Base-by-base conservation (phyloP, 2,329 filamentous ascomycete genomes). In the Sarocladium oryzae region DNA sequence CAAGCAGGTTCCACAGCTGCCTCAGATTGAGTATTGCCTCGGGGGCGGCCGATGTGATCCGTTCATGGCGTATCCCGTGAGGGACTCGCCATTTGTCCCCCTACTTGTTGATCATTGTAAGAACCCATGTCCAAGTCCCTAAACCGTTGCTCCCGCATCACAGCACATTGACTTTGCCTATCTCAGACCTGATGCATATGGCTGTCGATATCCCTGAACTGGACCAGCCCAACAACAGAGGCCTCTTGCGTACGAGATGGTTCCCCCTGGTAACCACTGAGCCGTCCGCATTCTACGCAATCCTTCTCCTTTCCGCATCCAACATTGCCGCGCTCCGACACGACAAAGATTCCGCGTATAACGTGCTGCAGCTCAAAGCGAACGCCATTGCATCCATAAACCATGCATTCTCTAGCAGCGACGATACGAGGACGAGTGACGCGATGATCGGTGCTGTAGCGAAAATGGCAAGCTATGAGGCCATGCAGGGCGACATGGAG, bases 381-480 rank as follows among this genome's bases (percentile, higher is more conserved):
- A 67, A 71, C 56, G 71, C 73, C 15, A 66, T 77, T 35, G 55
- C 59, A 18, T 63, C 68, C 30, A 71, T 77, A 59, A 74, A 74
- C 53, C 54, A 61, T 4, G 59, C 67, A 6, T 48, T 48, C 26
- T 32, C 26, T 4, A 33, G 43, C 26, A 23, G 43, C 4, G 16
- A 18, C 21, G 9, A 7, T n/a, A 21, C 26, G 15, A 30, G 43
- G 26, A 33, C 28, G n/a, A 69, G 61, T 53, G 73, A 77, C 56
- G 67, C 67, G 13, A 54, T 76, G 28, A 67, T 77, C 49, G 71
- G 69, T 8, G 73, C 75, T 2, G 72, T 76, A 3, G 72, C 71
- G 30, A 73, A 75, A 55, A 74, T 78, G 73, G 75, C 74, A 9
- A 71, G 69, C 54, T 78, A 74, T 57, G 75, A 78, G 56, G 73